Evolutionary conservation across 331 rosid species (phyloP).

Genomic region (Acacia pycnantha): DNA sequence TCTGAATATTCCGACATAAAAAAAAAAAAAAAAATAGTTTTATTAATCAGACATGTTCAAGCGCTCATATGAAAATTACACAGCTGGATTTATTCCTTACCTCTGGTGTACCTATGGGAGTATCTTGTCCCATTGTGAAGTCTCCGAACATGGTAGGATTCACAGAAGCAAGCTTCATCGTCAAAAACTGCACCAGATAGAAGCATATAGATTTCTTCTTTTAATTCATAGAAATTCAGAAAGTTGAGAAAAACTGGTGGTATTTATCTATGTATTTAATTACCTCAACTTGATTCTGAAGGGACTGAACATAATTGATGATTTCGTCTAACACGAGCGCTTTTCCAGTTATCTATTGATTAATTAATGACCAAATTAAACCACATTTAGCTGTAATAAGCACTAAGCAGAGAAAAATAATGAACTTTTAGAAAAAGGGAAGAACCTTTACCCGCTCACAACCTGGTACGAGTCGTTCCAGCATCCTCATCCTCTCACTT

Average conservation of each 20-base stretch:
- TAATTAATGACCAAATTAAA: conserved; percentile 18
- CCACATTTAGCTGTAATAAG: conserved; percentile 47
- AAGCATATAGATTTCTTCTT: not conserved
- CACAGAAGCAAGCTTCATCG: conserved; percentile 81
- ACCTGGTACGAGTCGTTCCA: conserved; percentile 88
- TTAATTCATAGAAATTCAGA: not conserved
- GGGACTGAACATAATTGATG: conserved; percentile 91
- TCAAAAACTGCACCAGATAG: conserved; percentile 60
- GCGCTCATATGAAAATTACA: not conserved
- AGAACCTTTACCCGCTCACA: conserved; percentile 69
- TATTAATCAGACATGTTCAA: conserved; percentile 15
- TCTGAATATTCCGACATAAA: conserved; percentile 34
- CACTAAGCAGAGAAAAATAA: conserved; percentile 32
- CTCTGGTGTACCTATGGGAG: conserved; percentile 51
- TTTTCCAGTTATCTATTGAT: conserved; percentile 76
- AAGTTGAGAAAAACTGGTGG: not conserved
- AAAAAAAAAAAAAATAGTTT: not conserved
- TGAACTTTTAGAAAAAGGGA: too few relatives aligned
- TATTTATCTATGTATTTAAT: not conserved
- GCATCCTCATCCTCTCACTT: conserved; percentile 87
- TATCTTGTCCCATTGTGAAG: conserved; percentile 58
- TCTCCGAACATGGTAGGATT: conserved; percentile 63
- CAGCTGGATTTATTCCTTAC: conserved; percentile 32
- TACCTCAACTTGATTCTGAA: conserved; percentile 96
- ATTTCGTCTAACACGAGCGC: conserved; percentile 94